Base-by-base conservation (phyloP, 2,329 filamentous ascomycete species). In the Ilyonectria sp. region DNA sequence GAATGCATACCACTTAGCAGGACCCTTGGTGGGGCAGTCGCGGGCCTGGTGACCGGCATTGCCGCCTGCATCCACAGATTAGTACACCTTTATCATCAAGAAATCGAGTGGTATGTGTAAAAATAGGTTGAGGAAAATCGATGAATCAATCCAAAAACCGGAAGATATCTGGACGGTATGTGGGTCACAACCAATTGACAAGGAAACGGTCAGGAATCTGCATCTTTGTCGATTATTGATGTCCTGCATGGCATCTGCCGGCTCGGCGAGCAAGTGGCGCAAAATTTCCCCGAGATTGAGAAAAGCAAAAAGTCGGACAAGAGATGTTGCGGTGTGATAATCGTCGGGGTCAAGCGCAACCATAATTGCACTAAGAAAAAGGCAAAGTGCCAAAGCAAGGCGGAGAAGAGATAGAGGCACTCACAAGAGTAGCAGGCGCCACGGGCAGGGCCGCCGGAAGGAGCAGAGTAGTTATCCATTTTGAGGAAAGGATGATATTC, bases 1-100 rank as follows among this genome's bases (percentile, higher is more conserved):
- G 15, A 57, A 26, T 47, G 82, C 90, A 82, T 85, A 94, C 92
- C 93, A 95, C 83, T 94, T 94, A 77, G 93, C 90, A 76, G 91
- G 91, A 76, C 92, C 92, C 85, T 93, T 92, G 87, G 91, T 94
- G 78, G 93, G 93, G 88, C 93, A 96, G 79, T 95, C 93, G 78
- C 93, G 92, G 78, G 93, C 93, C 93, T 93, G 91, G 82, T 94
- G 92, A 76, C 88, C 89, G 74, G 88, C 86, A 81, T 92, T 90
- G 82, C 92, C 92, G 85, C 92, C 92, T 94, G 82, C 63, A 67
- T 57, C 65, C 76, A 68, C 64, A 69, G 35, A 72, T 78, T 62
- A 76, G 73, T 53, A 47, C 40, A 15, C 52, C 46, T 69, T 69
- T 60, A 46, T 8, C 3, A 19, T 29, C 21, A n/a, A 4, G 33